phyloP scores from a whole-genome alignment of 2,329 filamentous ascomycete genomes.

The Blastomyces parvus region DNA sequence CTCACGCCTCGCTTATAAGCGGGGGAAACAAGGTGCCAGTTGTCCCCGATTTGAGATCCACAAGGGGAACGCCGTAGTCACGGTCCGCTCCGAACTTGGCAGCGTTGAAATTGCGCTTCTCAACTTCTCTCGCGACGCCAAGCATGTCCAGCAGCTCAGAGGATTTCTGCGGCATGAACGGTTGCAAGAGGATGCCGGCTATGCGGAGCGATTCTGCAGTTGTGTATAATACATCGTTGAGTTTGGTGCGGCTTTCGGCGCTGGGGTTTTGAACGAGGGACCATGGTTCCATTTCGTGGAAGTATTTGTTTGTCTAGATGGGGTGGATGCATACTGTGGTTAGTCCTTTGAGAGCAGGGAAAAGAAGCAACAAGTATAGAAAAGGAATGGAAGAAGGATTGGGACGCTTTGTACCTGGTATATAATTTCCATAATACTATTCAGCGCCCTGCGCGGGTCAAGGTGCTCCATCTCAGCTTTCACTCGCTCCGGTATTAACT shows the following conservation, averaged over 20 bases:
- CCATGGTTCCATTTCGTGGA: slow-evolving; percentile 64
- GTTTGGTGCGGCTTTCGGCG: slow-evolving; percentile 29
- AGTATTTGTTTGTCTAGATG: slow-evolving; percentile 54
- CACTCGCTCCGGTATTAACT: slow-evolving; percentile 35
- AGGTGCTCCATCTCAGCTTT: slow-evolving; percentile 52
- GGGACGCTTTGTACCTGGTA: slow-evolving; percentile 39
- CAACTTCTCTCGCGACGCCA: slow-evolving; percentile 48
- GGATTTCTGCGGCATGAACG: slow-evolving; percentile 78
- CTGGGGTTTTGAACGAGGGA: slow-evolving; percentile 36
- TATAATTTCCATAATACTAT: slow-evolving; percentile 53
- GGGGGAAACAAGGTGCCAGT: slow-evolving; percentile 46
- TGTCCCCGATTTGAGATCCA: slow-evolving; percentile 34
- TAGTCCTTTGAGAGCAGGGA: background rate
- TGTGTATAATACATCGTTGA: slow-evolving; percentile 58
- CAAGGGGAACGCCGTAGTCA: slow-evolving; percentile 52
- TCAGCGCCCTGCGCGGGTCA: slow-evolving; percentile 57
- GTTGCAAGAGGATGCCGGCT: slow-evolving; percentile 73
- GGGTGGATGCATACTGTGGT: background rate
- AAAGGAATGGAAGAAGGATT: background rate
- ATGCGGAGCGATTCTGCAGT: slow-evolving; percentile 69
- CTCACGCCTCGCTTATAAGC: slow-evolving; percentile 32
- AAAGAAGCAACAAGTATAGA: slow-evolving; percentile 3
- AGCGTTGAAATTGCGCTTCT: slow-evolving; percentile 53
- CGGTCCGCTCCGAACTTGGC: slow-evolving; percentile 56
- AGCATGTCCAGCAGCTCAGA: slow-evolving; percentile 64